A percentile compares a stretch with the other conserved stretches of the same genome.
Conservation (phyloP, 2,329 filamentous ascomycete genomes). For the Daldinia sp. region DNA sequence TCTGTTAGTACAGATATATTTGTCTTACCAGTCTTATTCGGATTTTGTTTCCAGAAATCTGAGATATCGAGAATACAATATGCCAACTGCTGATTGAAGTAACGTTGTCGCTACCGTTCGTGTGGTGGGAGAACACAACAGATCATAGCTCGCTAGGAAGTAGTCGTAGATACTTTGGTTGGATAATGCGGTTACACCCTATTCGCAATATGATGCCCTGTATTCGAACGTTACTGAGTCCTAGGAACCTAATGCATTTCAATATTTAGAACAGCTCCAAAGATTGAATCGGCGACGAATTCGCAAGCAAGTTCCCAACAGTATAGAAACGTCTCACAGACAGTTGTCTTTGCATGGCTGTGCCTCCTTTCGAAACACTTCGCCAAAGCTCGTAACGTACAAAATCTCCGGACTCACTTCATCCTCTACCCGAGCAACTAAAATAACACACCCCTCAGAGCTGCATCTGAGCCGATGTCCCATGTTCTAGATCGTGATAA, state of each 20-base stretch:
- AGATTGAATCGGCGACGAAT: not conserved
- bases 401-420: constrained; percentile 22
- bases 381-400: constrained; percentile 25
- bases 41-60: not conserved
- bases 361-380: constrained; percentile 41
- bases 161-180: not conserved
- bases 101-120: not conserved
- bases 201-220: not conserved
- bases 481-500: not conserved
- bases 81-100: not conserved
- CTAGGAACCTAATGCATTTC: not conserved
- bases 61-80: not conserved
- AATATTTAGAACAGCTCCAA: not conserved
- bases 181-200: not conserved
- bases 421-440: constrained; percentile 12
- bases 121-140: not conserved
- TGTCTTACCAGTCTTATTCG: not conserved
- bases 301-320: constrained; percentile 15
- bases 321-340: constrained; percentile 38
- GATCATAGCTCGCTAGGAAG: not conserved
- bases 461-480: constrained; percentile 11
- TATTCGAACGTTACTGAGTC: constrained; percentile 2
- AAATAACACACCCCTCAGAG: not conserved
- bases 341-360: constrained; percentile 42
- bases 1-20: not conserved